These are phyloP conservation scores for Globisporangium camurandrum DNA, from an alignment of 352 stramenopile species.

Conservation along the genomic window DNA sequence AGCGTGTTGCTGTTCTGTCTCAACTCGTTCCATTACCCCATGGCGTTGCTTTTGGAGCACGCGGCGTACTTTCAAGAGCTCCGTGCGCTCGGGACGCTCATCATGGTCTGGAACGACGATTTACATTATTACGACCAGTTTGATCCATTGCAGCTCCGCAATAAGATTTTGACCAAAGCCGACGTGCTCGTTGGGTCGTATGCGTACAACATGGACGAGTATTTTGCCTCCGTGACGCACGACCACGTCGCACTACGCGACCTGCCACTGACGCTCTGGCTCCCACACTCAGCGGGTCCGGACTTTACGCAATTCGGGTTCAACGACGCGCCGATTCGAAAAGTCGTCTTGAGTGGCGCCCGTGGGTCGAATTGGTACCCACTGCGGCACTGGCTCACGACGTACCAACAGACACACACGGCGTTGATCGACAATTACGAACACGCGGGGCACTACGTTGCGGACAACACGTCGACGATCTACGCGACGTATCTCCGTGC, in stretches of 20 bases:
- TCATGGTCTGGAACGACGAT: constrained; percentile 75
- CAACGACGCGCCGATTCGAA: constrained; percentile 67
- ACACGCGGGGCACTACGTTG: constrained; percentile 46
- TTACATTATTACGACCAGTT: constrained; percentile 79
- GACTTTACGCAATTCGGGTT: constrained; percentile 59
- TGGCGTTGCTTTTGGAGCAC: constrained; percentile 57
- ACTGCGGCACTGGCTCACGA: constrained; percentile 56
- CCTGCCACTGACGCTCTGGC: constrained; percentile 54
- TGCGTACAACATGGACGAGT: constrained; percentile 73
- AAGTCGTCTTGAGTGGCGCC: constrained; percentile 58
- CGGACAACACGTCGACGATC: constrained; percentile 52
- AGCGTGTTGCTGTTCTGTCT: constrained; percentile 72
- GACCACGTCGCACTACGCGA: constrained; percentile 37
- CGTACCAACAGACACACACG: constrained; percentile 36
- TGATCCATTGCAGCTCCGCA: constrained; percentile 40
- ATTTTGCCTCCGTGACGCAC: constrained; percentile 49
- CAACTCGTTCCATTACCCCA: constrained; percentile 61
- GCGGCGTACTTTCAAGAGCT: constrained; percentile 63
- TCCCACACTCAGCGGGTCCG: constrained; percentile 51
- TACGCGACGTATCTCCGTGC: constrained; percentile 64
- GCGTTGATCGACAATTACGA: constrained; percentile 58
- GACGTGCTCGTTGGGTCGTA: constrained; percentile 71
- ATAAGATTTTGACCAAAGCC: constrained; percentile 54
- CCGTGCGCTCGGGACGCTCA: constrained; percentile 50
- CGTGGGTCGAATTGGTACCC: constrained; percentile 51